Evolutionary conservation across 2,329 filamentous ascomycete species (phyloP).

Genomic region (Penicillium polonicum): DNA sequence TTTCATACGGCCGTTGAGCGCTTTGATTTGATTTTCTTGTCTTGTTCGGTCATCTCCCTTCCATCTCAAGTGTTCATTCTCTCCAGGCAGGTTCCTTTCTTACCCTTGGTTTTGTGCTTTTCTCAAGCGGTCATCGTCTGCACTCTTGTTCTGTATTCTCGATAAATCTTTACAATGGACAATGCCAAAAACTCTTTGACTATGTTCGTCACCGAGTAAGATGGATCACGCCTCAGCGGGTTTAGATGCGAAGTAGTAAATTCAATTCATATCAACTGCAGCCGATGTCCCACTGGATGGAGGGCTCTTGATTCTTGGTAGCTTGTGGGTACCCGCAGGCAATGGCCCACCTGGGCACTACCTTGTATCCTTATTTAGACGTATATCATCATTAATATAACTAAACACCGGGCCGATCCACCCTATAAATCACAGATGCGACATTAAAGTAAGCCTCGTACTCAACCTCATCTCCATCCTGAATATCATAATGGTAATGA

Average conservation of each 20-base stretch:
- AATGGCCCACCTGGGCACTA: background rate
- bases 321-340: background rate
- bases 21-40: slow-evolving; percentile 28
- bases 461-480: too few species aligned
- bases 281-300: background rate
- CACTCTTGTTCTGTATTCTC: slow-evolving; percentile 17
- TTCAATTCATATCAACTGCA: background rate
- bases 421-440: too few species aligned
- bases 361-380: background rate
- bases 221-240: background rate
- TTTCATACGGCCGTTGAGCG: slow-evolving; percentile 29
- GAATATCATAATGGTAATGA: too few species aligned
- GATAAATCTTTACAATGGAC: slow-evolving; percentile 17
- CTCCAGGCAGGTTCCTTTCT: slow-evolving; percentile 33
- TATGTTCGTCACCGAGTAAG: background rate
- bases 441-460: too few species aligned
- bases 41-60: slow-evolving; percentile 23
- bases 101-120: slow-evolving; percentile 18
- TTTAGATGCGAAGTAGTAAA: background rate
- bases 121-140: slow-evolving; percentile 24
- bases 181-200: slow-evolving; percentile 12
- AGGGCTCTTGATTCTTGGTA: background rate
- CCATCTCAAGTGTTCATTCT: slow-evolving; percentile 30
- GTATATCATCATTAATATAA: background rate
- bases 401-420: too few species aligned